Evolutionary conservation across 768 basidiomycete genomes (phyloP).

Genomic region (Collybiopsis luxurians): DNA sequence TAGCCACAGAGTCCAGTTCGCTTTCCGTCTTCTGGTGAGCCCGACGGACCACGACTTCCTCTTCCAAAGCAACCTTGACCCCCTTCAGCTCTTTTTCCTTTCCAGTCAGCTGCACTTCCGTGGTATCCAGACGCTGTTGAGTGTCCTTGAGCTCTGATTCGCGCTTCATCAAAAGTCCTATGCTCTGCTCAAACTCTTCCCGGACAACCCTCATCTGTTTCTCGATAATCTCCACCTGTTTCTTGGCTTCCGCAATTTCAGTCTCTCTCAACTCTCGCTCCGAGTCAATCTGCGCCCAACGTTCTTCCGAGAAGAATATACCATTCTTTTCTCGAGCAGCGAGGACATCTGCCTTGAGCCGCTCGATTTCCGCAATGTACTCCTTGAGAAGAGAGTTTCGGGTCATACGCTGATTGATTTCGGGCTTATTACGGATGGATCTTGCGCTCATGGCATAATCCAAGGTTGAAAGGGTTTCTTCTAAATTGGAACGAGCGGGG

Average conservation of each 20-base stretch:
- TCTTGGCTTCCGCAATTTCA: conserved; percentile 79
- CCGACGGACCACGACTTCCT: conserved; percentile 75
- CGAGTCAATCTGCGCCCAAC: conserved; percentile 77
- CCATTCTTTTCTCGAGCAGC: conserved; percentile 97
- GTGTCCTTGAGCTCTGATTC: conserved; percentile 75
- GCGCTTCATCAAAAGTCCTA: conserved; percentile 67
- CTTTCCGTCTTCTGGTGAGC: conserved; percentile 77
- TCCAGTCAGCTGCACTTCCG: conserved; percentile 47
- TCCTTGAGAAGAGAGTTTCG: conserved; percentile 91
- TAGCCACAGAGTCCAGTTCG: conserved; percentile 69
- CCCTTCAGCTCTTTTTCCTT: conserved; percentile 57
- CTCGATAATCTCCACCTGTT: conserved; percentile 80
- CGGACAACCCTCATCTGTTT: conserved; percentile 74
- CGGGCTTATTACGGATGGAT: conserved; percentile 92
- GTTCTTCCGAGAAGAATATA: conserved; percentile 89
- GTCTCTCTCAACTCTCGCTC: conserved; percentile 78
- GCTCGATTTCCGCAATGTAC: conserved; percentile 90
- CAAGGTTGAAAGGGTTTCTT: conserved; percentile 96
- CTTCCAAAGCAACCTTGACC: conserved; percentile 63
- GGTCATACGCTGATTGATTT: conserved; percentile 92
- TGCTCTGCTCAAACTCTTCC: conserved; percentile 92
- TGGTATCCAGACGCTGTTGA: conserved; percentile 50
- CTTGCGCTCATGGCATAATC: conserved; percentile 96
- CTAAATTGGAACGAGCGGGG: conserved; percentile 89
- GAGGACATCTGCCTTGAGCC: conserved; percentile 84